phyloP scores from a whole-genome alignment of 768 basidiomycete genomes.

The Lactarius hengduanensis region DNA sequence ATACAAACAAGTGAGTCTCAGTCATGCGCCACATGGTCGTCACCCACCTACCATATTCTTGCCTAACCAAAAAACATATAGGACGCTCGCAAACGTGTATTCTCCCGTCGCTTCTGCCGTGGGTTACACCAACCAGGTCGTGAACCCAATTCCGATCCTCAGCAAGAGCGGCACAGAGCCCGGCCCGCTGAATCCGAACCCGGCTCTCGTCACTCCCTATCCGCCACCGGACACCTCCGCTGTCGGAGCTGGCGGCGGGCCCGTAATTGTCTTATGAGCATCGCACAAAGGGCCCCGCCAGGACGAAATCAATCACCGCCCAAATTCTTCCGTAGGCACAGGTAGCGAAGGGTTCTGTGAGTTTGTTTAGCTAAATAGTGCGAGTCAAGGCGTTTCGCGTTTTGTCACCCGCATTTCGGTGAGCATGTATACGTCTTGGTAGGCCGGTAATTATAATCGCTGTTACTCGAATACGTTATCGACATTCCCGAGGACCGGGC shows the following conservation, averaged over 20 bases:
- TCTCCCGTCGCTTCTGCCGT: slow-evolving; percentile 46
- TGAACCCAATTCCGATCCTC: slow-evolving; percentile 37
- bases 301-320: no score
- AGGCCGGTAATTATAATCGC: no score
- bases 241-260: slow-evolving; percentile 43
- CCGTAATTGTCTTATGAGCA: slow-evolving; percentile 37
- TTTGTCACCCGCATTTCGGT: no score
- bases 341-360: no score
- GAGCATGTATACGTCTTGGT: no score
- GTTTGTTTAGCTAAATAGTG: no score
- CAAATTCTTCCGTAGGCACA: no score
- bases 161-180: slow-evolving; percentile 45
- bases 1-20: slow-evolving; percentile 45
- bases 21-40: slow-evolving; percentile 18
- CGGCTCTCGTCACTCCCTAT: slow-evolving; percentile 41
- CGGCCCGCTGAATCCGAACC: slow-evolving; percentile 43
- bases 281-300: no score
- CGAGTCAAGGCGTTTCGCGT: no score
- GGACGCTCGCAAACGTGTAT: slow-evolving; percentile 49
- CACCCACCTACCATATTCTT: no score
- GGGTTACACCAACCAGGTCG: slow-evolving; percentile 43
- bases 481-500: no score
- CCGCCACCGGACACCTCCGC: slow-evolving; percentile 42
- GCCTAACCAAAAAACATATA: background rate
- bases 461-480: no score